Base-by-base conservation (phyloP, 306 rosid species). In the Senna tora region DNA sequence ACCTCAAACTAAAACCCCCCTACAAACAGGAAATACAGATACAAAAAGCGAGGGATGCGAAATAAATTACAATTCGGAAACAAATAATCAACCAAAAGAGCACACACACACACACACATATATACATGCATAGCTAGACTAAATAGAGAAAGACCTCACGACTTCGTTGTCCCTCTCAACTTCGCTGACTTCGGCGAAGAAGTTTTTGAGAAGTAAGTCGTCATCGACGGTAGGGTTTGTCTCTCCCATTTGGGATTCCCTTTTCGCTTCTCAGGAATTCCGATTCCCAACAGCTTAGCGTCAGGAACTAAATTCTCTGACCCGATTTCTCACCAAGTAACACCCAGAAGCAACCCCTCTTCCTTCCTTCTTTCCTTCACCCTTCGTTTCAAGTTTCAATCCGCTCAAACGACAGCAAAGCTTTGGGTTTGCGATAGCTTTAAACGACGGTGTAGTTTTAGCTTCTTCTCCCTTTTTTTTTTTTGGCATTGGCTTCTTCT, bases 81-180 rank as follows among this genome's bases (percentile, higher is more conserved):
- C 53, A 42, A 28, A 61, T 10, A 59, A 54, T 57, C 15, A 52
- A 15, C 70, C 1, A 58, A 16, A 34, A 6, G 6, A 33, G 39
- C 39, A 45, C 4, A 55, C 14, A 3, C 13, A 68, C 5, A 74
- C 12, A 54, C 16, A 15, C 69, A 61, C 12, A 71, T 21, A 13
- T 1, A 63, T 38, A 63, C 0, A 22, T 9, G 14, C 1, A 17
- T 6, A 67, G 28, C 21, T 10, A 30, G 16, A 14, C 12, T 32
- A 28, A 6, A 61, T 21, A 78, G 43, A 67, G 39, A 67, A 58
- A 59, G 2, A 83, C 97, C 99, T 89, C 64, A 58, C 10, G 79
- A 89, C 99, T 84, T 94, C 96, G 86, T 94, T 91, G 77, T 94
- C 99, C 77, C 99, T 85, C 86, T 89, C 96, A 28, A 91, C 99